Evolutionary conservation across 202 grass and related monocot genomes (phyloP).

Genomic region (Schoenoplectus tabernaemontani): DNA sequence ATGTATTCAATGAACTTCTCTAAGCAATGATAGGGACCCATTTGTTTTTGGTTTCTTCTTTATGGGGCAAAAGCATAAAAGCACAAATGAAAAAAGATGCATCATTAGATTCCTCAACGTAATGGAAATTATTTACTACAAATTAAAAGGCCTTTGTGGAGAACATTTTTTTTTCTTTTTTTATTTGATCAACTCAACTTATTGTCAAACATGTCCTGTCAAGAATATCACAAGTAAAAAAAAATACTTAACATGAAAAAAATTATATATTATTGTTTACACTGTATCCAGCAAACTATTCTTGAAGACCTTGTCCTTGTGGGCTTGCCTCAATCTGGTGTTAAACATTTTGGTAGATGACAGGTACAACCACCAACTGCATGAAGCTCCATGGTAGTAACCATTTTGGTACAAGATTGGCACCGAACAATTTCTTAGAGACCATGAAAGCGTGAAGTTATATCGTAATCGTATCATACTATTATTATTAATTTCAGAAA

Average conservation of each 20-base stretch:
- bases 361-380: neutral
- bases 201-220: no score
- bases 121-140: neutral
- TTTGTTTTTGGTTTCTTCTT: neutral
- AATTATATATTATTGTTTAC: neutral
- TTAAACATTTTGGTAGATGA: no score
- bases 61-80: neutral
- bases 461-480: no score
- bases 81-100: neutral
- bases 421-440: neutral
- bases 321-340: neutral
- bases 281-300: neutral
- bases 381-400: neutral
- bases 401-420: neutral
- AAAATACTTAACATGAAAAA: neutral
- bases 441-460: no score
- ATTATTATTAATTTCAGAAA: no score
- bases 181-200: neutral
- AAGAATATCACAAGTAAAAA: neutral
- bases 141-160: neutral
- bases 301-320: neutral
- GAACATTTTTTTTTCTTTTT: neutral
- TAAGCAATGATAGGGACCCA: neutral
- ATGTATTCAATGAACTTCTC: neutral
- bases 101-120: constrained; percentile 6